phyloP scores from a whole-genome alignment of 2,329 filamentous ascomycete genomes.

The Diplodia scrobiculata region DNA sequence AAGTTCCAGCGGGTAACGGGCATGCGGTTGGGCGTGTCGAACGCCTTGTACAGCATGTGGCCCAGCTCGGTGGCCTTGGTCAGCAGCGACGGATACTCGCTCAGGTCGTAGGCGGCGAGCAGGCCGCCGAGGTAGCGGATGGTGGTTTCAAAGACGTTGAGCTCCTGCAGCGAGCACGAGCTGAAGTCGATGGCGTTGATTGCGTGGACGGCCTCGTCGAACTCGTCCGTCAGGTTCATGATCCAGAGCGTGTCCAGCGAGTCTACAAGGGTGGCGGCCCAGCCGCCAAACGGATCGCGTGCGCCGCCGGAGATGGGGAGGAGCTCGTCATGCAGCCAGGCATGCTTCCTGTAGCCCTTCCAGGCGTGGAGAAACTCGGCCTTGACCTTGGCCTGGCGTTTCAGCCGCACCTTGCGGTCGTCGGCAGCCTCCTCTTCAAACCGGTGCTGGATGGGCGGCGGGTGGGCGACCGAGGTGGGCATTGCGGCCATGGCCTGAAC shows the following conservation, averaged over 20 bases:
- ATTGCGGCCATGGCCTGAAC: slow-evolving; percentile 43
- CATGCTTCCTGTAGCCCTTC: slow-evolving; percentile 48
- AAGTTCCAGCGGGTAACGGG: slow-evolving; percentile 50
- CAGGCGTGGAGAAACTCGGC: slow-evolving; percentile 49
- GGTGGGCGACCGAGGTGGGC: slow-evolving; percentile 41
- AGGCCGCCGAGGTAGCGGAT: slow-evolving; percentile 48
- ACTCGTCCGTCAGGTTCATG: slow-evolving; percentile 53
- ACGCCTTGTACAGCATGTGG: slow-evolving; percentile 52
- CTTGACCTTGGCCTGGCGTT: slow-evolving; percentile 46
- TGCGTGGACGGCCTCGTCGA: slow-evolving; percentile 51
- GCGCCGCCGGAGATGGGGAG: slow-evolving; percentile 45
- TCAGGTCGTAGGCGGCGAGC: slow-evolving; percentile 44
- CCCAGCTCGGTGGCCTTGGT: slow-evolving; percentile 45
- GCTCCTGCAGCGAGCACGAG: slow-evolving; percentile 42
- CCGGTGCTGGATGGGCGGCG: slow-evolving; percentile 48
- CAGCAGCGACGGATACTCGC: slow-evolving; percentile 38
- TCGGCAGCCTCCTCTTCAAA: slow-evolving; percentile 44
- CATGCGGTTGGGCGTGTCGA: slow-evolving; percentile 51
- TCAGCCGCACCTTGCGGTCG: slow-evolving; percentile 35
- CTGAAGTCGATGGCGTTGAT: slow-evolving; percentile 51
- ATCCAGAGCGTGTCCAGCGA: slow-evolving; percentile 52
- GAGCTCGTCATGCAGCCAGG: slow-evolving; percentile 54
- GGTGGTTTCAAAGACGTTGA: slow-evolving; percentile 57
- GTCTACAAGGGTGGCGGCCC: slow-evolving; percentile 53
- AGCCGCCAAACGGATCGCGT: slow-evolving; percentile 51